Conservation (phyloP, 495 filamentous ascomycete species). For the Xylaria curta region DNA sequence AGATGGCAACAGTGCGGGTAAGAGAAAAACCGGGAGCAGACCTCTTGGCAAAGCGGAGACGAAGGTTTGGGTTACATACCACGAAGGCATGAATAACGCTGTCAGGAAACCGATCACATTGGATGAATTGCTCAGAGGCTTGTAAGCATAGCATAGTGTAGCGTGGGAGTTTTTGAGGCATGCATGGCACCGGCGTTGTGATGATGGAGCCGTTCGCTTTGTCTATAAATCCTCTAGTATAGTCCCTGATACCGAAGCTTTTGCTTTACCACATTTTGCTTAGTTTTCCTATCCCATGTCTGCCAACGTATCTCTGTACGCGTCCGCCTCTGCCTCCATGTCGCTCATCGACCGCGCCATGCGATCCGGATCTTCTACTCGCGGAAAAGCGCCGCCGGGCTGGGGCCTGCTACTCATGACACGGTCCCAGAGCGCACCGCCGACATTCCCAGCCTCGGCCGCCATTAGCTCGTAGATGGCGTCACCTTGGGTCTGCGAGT, state of each 20-base stretch:
- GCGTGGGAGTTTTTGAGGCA: slow-evolving; percentile 4
- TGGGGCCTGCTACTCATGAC: slow-evolving; percentile 18
- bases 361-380: slow-evolving; percentile 71
- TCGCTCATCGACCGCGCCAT: slow-evolving; percentile 71
- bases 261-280: background rate
- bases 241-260: background rate
- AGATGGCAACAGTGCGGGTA: slow-evolving; percentile 47
- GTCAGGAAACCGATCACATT: slow-evolving; percentile 90
- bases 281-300: slow-evolving; percentile 38
- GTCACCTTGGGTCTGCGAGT: slow-evolving; percentile 57
- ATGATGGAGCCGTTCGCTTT: slow-evolving; percentile 9
- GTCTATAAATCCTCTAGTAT: slow-evolving; percentile 14
- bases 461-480: slow-evolving; percentile 83
- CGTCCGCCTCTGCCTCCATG: slow-evolving; percentile 79
- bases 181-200: slow-evolving; percentile 25
- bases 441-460: slow-evolving; percentile 84
- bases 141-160: slow-evolving; percentile 43
- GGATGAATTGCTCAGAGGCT: slow-evolving; percentile 77
- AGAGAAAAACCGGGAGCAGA: slow-evolving; percentile 42
- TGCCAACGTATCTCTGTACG: slow-evolving; percentile 57
- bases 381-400: slow-evolving; percentile 55
- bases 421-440: slow-evolving; percentile 60
- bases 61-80: slow-evolving; percentile 90
- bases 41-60: slow-evolving; percentile 53
- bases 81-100: slow-evolving; percentile 96